Base-by-base conservation (phyloP, 1,139 yeast genomes). In the Candida pseudoviswanathii region DNA sequence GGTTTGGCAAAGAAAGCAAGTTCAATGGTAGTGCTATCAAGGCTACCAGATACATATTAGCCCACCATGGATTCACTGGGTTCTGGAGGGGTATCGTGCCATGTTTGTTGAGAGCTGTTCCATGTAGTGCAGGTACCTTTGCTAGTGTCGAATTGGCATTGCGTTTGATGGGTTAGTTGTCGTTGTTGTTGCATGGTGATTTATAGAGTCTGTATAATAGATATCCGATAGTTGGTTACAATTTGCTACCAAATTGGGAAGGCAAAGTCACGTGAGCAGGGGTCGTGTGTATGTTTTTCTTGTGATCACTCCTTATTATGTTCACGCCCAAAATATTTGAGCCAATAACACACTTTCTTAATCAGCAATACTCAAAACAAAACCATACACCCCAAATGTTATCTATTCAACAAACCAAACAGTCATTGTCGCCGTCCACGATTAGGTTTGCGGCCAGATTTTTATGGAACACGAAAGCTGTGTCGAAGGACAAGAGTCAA, bases 61-160 rank as follows among this genome's bases (percentile, higher is more conserved):
- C 56, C 2, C 59, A 66, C 1, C 73, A 73, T 36, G 91, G 92
- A 0, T 52, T 74, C 11, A 55, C 69, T 5, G 91, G 90, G 0
- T 84, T 86, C 61, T 86, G 90, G 89, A 73, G 81, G 55, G 92
- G 94, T 2, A 72, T 86, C 40, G 80, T 78, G 2, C 94, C 92
- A 0, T 85, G 91, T 37, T 71, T 86, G 50, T 58, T 85, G 27
- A 70, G 94, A 54, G 92, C 92, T 0, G 74, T 84, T 27, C 92
- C 92, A 1, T 85, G 89, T 52, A 81, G 87, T 53, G 89, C 91
- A 0, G 87, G 88, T 7, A 86, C 92, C 0, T 86, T 86, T 72
- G 89, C 89, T n/a, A 80, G 86, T 41, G 92, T 85, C 1, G 92
- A 86, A 61, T 69, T 83, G 54, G 85, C 89, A 0, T 67, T 86